phyloP scores from a whole-genome alignment of 768 basidiomycete species.

The Pulveroboletus sp. region DNA sequence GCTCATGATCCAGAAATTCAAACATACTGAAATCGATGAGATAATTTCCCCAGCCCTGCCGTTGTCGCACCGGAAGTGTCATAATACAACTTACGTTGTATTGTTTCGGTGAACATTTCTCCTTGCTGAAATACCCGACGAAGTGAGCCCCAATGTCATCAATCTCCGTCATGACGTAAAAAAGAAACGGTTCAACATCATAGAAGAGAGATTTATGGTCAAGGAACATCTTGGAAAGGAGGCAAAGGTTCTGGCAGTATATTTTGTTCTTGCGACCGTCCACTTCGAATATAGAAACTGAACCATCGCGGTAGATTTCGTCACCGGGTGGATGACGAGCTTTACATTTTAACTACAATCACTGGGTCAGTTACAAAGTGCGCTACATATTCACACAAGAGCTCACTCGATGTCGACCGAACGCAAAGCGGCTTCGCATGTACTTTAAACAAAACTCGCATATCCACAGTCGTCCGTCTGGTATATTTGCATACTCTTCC shows the following conservation, averaged over 20 bases:
- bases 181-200: slow-evolving; percentile 98
- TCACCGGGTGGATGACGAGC: slow-evolving; percentile 94
- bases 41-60: slow-evolving; percentile 95
- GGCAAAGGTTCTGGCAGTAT: slow-evolving; percentile 97
- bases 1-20: slow-evolving; percentile 5
- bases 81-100: slow-evolving; percentile 99
- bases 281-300: slow-evolving; percentile 92
- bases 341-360: slow-evolving; percentile 86
- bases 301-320: slow-evolving; percentile 92
- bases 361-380: slow-evolving; percentile 10
- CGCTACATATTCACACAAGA: neutral
- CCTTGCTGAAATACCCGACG: slow-evolving; percentile 98
- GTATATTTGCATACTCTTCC: slow-evolving; percentile 91
- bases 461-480: slow-evolving; percentile 91
- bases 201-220: slow-evolving; percentile 99
- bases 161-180: slow-evolving; percentile 94
- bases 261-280: slow-evolving; percentile 99
- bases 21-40: slow-evolving; percentile 93
- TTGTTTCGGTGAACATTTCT: slow-evolving; percentile 93
- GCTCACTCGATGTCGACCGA: slow-evolving; percentile 80
- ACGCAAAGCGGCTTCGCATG: slow-evolving; percentile 91
- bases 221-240: slow-evolving; percentile 98
- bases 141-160: slow-evolving; percentile 91
- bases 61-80: slow-evolving; percentile 93
- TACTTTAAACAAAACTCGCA: slow-evolving; percentile 99